Evolutionary conservation across 192 early-diverging fungal species (phyloP).

Genomic region (Coemansia furcata): DNA sequence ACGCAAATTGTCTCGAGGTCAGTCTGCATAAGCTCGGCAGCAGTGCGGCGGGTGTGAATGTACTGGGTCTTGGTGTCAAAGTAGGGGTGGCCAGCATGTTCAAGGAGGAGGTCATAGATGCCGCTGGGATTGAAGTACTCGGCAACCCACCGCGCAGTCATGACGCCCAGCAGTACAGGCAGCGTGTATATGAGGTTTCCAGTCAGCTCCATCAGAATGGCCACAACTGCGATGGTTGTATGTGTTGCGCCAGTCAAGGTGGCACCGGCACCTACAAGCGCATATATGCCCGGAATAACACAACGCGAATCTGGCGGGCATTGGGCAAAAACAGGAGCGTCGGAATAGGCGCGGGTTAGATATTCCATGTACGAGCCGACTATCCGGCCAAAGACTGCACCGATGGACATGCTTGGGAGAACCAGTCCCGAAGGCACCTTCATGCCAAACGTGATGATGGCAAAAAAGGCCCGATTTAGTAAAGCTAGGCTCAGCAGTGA

Average conservation of each 20-base stretch:
- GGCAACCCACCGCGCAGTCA: constrained; percentile 70
- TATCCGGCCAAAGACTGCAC: constrained; percentile 53
- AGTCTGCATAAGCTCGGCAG: constrained; percentile 61
- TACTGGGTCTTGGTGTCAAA: constrained; percentile 75
- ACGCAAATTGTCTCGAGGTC: constrained; percentile 68
- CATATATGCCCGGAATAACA: constrained; percentile 71
- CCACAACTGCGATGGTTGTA: constrained; percentile 62
- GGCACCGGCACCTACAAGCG: constrained; percentile 58
- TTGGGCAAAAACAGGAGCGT: constrained; percentile 42
- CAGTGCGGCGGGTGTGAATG: constrained; percentile 59
- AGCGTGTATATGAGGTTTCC: constrained; percentile 72
- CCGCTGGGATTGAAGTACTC: constrained; percentile 66
- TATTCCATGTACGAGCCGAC: constrained; percentile 51
- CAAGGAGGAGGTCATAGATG: constrained; percentile 75
- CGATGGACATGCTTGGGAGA: constrained; percentile 57
- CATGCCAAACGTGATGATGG: constrained; percentile 56
- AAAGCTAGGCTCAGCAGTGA: constrained; percentile 48
- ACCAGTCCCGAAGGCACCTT: constrained; percentile 57
- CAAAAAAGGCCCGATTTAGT: constrained; percentile 49
- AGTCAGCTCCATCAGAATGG: constrained; percentile 80
- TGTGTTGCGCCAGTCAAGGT: constrained; percentile 58
- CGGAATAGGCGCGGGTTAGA: constrained; percentile 36
- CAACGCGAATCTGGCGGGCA: constrained; percentile 54
- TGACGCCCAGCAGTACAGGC: constrained; percentile 59
- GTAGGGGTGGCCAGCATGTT: constrained; percentile 69